Evolutionary conservation across 352 stramenopile species (phyloP), one percentile per base, ranked within the genome.

Genomic region (Phytophthora ohioensis): DNA sequence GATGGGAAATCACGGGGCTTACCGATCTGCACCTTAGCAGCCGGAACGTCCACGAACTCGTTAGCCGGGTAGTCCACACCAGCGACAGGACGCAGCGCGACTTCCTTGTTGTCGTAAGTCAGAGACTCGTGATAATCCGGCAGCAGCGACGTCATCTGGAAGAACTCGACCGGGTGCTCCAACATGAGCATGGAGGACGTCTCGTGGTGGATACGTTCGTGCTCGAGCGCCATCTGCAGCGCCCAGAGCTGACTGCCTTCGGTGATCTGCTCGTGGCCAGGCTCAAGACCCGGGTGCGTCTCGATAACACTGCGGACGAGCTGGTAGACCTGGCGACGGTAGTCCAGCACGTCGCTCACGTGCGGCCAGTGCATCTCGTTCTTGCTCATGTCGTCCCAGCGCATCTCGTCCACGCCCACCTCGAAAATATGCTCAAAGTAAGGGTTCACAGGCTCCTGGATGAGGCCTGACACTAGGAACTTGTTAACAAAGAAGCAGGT

Each of bases 351-450:
- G 53, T 99, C 91, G 8, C 64, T 69, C 48, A 98, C 89, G 6
- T 71, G 88, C 27, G 96, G 96, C 96, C 96, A 99, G 2, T 94
- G 53, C 94, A 98, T 92, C 57, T 98, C 92, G 75, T 99, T 98
- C 82, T 99, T 98, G 69, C 88, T 95, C 92, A 99, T 98, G 77
- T 99, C 97, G 76, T 99, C 97, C 97, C 97, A 99, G 34, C 95
- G 87, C 97, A 99, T 99, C 75, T 99, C 97, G 71, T 99, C 97
- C 13, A 99, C 97, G 56, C 97, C 97, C 46, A 98, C 95, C 71
- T 99, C 96, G 64, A 99, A 99, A 57, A 99, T 87, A 47, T 96
- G 90, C 80, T 99, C 96, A 67, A 98, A 98, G 74, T 98, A 91
- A 3, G 91, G 68, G 66, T 99, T 97, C 39, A 99, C 85, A 6